A percentile compares a stretch with the other conserved stretches of the same genome.
Evolutionary conservation across 176 grass and related monocot species (phyloP).

Genomic region (Pontederia crassipes): DNA sequence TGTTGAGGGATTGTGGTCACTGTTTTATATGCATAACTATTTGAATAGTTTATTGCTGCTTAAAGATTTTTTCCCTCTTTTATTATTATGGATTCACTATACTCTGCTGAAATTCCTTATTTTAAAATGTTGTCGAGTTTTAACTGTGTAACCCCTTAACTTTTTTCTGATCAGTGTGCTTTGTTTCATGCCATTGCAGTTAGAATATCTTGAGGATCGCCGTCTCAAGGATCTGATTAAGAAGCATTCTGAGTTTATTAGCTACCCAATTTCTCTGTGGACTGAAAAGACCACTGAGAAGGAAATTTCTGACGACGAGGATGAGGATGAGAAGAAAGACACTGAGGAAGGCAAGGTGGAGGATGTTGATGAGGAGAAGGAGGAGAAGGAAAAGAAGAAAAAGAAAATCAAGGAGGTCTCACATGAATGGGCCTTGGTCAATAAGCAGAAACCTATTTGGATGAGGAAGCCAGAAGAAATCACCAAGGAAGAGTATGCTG

Average conservation of each 20-base stretch:
- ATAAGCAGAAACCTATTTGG: conserved; percentile 53
- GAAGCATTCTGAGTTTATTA: conserved; percentile 13
- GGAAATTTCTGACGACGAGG: conserved; percentile 9
- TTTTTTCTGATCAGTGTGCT: too few species aligned
- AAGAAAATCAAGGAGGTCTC: conserved; percentile 39
- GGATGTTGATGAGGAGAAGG: conserved; percentile 33
- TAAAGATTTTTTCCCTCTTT: too few species aligned
- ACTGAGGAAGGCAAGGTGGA: conserved; percentile 31
- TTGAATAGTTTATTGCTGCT: too few species aligned
- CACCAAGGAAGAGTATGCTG: conserved; percentile 34
- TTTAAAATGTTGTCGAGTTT: too few species aligned
- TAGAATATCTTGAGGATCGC: conserved; percentile 5
- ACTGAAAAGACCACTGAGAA: conserved; percentile 4
- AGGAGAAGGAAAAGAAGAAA: conserved; percentile 31
- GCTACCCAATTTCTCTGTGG: conserved; percentile 7
- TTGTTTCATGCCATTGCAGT: background rate
- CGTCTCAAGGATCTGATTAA: conserved; percentile 6
- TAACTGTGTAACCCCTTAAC: too few species aligned
- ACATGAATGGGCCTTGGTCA: conserved; percentile 30
- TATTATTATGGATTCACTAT: too few species aligned
- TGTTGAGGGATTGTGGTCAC: too few species aligned
- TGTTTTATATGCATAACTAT: too few species aligned
- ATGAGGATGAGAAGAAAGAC: conserved; percentile 5
- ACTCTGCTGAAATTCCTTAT: too few species aligned
- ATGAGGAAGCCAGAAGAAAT: conserved; percentile 37